Percentiles rank a stretch among this genome's conserved stretches.
phyloP scores from a whole-genome alignment of 2,329 filamentous ascomycete species.

The Venturia carpophila region DNA sequence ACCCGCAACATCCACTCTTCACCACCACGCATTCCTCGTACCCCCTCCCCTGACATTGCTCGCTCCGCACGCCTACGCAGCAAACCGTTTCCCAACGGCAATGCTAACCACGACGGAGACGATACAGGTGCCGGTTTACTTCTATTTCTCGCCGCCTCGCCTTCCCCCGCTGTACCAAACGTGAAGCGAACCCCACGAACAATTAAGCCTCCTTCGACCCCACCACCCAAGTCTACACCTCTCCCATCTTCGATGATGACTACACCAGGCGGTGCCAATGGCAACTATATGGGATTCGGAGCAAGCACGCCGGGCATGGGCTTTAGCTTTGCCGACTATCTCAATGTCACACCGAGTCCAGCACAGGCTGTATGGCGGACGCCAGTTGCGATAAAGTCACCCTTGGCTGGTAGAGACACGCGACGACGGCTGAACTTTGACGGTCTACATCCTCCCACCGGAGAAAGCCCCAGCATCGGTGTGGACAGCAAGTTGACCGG shows the following conservation, averaged over 20 bases:
- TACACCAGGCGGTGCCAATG: conserved; percentile 61
- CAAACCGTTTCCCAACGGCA: conserved; percentile 34
- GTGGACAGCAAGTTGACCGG: conserved; percentile 41
- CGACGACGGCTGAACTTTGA: conserved; percentile 72
- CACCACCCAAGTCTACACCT: conserved; percentile 48
- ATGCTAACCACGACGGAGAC: conserved; percentile 51
- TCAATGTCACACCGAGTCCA: conserved; percentile 94
- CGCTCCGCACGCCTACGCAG: conserved; percentile 35
- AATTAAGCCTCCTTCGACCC: conserved; percentile 47
- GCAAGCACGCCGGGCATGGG: conserved; percentile 67
- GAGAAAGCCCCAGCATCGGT: conserved; percentile 36
- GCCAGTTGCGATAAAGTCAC: conserved; percentile 57
- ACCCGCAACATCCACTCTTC: conserved; percentile 61
- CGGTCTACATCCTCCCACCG: conserved; percentile 52
- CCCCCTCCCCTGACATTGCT: conserved; percentile 34
- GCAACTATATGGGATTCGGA: conserved; percentile 49
- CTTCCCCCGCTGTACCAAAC: conserved; percentile 64
- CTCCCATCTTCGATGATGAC: conserved; percentile 81
- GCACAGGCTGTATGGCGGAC: conserved; percentile 77
- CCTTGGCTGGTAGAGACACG: conserved; percentile 58
- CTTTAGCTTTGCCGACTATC: conserved; percentile 94
- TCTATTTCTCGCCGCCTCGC: conserved; percentile 85
- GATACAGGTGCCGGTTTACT: conserved; percentile 79
- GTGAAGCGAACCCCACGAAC: conserved; percentile 45
- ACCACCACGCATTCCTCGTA: conserved; percentile 53